These are phyloP conservation scores for Elaeis oleifera DNA, from an alignment of 202 grass and related monocot species.

Conservation along the genomic window DNA sequence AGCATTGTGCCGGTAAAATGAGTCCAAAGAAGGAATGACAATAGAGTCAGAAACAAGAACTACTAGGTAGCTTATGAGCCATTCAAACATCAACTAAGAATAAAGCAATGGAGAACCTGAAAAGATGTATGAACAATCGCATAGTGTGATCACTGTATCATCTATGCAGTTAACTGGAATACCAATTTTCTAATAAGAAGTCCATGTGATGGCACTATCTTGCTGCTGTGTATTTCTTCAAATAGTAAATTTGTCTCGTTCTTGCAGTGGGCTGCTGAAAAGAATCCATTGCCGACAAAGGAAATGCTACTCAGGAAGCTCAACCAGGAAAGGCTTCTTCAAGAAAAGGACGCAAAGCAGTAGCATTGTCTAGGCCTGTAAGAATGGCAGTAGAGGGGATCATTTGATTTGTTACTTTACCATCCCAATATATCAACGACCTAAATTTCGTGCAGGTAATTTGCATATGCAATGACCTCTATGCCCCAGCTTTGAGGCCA, in stretches of 20 bases:
- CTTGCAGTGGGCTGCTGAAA: slow-evolving; percentile 65
- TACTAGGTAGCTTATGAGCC: no score
- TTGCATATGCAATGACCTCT: slow-evolving; percentile 98
- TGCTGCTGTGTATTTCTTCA: no score
- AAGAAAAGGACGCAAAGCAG: slow-evolving; percentile 54
- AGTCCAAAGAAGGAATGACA: no score
- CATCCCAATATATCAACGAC: slow-evolving; percentile 13
- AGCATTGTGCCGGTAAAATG: no score
- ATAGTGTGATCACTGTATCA: background rate
- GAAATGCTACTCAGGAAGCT: slow-evolving; percentile 31
- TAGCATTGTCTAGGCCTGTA: slow-evolving; percentile 78
- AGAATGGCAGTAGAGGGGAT: slow-evolving; percentile 20
- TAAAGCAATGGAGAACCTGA: background rate
- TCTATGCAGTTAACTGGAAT: no score
- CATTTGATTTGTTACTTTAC: background rate
- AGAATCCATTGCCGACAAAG: slow-evolving; percentile 49
- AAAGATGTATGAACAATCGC: background rate
- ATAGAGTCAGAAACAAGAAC: no score
- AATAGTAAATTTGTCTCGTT: background rate
- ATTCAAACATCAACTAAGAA: background rate
- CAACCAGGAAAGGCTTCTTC: slow-evolving; percentile 46
- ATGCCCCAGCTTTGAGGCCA: slow-evolving; percentile 90
- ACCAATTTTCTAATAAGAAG: no score
- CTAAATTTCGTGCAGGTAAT: slow-evolving; percentile 48
- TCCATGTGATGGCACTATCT: no score